Evolutionary conservation across 163 green algal genomes (phyloP).

Genomic region (Chlorella variabilis): DNA sequence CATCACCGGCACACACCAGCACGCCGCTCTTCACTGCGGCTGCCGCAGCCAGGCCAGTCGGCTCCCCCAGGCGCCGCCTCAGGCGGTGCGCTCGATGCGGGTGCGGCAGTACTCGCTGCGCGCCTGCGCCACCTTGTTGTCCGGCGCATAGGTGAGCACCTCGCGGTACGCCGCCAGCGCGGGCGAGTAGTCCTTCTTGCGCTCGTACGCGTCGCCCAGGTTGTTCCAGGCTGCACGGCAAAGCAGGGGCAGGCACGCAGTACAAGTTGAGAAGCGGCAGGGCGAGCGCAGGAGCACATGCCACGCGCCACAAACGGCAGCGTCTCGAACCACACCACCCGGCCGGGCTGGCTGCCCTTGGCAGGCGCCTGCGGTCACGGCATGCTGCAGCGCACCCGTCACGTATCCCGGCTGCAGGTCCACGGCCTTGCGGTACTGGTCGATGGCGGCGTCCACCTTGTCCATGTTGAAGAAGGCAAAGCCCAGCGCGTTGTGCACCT

Average conservation of each 20-base stretch:
- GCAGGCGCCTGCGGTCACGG: no score
- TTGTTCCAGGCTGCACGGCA: conserved; percentile 96
- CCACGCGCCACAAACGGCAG: no score
- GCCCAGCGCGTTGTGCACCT: conserved; percentile 98
- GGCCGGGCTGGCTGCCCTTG: no score
- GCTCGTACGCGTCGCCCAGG: conserved; percentile 82
- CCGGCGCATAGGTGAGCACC: conserved; percentile 58
- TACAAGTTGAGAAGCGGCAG: no score
- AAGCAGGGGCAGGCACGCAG: no score
- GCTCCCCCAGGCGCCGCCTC: no score
- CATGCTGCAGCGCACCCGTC: conserved; percentile 50
- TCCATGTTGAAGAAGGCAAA: conserved; percentile 96
- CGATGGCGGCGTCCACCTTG: conserved; percentile 76
- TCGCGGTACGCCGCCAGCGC: conserved; percentile 57
- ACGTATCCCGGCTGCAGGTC: conserved; percentile 95
- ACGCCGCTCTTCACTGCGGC: no score
- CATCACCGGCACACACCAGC: no score
- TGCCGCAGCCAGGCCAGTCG: no score
- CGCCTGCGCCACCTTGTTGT: conserved; percentile 61
- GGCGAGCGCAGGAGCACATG: no score
- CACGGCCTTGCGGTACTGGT: conserved; percentile 92
- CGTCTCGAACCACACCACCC: no score
- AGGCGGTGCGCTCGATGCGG: conserved; percentile 30
- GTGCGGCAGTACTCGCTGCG: conserved; percentile 53
- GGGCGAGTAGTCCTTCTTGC: conserved; percentile 35